Evolutionary conservation across 495 filamentous ascomycete species (phyloP), one percentile per base, ranked within the genome.

Genomic region (Parachaetomium inaequale): DNA sequence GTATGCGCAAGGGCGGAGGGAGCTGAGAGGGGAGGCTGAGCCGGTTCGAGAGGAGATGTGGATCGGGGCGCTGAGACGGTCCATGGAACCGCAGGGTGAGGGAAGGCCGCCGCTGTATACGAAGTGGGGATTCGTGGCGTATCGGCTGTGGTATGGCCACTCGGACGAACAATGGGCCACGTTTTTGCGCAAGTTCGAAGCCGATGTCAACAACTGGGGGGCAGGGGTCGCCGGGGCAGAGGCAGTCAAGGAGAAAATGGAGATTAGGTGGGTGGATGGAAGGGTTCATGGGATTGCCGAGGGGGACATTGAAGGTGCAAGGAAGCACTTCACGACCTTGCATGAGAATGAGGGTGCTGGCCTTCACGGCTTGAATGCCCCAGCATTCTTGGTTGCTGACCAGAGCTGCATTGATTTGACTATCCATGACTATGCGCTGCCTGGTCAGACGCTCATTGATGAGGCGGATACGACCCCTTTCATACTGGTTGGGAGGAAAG

Each of bases 241-340:
- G 3, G 58, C 21, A 19, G 29, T 62, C 14, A 62, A 47, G 40
- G 31, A n/a, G 4, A 58, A 45, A 23, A 11, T 26, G 28, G 49
- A 58, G 62, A 62, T 67, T 26, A 40, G 47, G 49, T 67, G 65
- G 65, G 28, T 67, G 17, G 65, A 67, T 31, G 62, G 65, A 26
- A 15, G 58, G 36, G 61, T 62, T 7, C 12, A 43, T 19, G 65
- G 58, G 3, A 59, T 64, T 62, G 47, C 58, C 0, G 62, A 67
- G 58, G 55, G 62, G 7, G 65, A 64, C 17, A 34, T 67, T 12
- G 57, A 60, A 12, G 65, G 38, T 7, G 65, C 61, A 8, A 55
- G 58, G 46, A 40, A 26, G 56, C 60, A 63, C 19, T 54, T 54
- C 12, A 45, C 34, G 58, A 21, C 32, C 2, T n/a, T 65, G 32